Conservation (phyloP, 2,329 filamentous ascomycete genomes). For the Boeremia lycopersici region DNA sequence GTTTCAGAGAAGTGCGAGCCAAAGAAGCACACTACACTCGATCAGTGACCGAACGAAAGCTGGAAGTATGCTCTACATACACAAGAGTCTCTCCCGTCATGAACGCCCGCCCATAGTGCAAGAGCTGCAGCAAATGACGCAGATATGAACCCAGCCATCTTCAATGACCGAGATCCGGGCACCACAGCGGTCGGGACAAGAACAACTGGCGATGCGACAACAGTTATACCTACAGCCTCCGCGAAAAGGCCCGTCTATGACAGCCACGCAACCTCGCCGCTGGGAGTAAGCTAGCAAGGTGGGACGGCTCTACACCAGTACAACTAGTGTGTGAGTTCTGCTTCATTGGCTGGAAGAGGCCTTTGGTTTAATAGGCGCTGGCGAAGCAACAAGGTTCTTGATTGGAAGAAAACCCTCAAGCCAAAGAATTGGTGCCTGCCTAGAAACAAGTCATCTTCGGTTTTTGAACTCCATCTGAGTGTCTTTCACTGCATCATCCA, state of each 20-base stretch:
- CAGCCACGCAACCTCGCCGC: neutral
- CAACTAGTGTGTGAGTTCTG: too few relatives aligned
- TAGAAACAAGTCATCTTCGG: neutral
- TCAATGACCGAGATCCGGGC: neutral
- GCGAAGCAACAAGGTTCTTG: too few relatives aligned
- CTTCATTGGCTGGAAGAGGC: too few relatives aligned
- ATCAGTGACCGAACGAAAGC: neutral
- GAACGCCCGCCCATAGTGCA: neutral
- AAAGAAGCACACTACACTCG: slow-evolving; percentile 15
- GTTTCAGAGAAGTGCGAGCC: slow-evolving; percentile 10
- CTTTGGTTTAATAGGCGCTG: too few relatives aligned
- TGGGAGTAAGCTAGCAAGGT: neutral
- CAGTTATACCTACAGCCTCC: neutral
- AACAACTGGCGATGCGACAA: neutral
- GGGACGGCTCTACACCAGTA: neutral
- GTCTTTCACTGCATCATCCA: too few relatives aligned
- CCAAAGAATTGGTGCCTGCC: too few relatives aligned
- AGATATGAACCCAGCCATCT: slow-evolving; percentile 15
- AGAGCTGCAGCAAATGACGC: slow-evolving; percentile 18
- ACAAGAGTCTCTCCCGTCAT: slow-evolving; percentile 1
- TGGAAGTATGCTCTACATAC: neutral
- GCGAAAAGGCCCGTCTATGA: neutral
- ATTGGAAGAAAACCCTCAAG: too few relatives aligned
- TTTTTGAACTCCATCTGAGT: too few relatives aligned
- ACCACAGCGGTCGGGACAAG: neutral